Base-by-base conservation (phyloP, 2,329 filamentous ascomycete species). In the Cladosporium sp. region DNA sequence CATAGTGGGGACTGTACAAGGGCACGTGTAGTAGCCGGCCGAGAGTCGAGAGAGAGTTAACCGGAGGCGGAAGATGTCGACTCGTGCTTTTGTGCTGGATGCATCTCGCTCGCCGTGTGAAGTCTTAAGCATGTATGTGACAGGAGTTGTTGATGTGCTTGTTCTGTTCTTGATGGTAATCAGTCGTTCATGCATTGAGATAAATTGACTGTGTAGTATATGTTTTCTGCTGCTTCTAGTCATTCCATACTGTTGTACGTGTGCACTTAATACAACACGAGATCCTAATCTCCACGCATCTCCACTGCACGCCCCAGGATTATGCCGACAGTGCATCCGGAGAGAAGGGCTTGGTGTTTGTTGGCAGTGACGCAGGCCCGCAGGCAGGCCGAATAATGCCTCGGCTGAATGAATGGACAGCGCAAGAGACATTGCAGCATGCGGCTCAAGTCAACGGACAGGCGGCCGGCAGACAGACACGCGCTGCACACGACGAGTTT, bases 391-490 rank as follows among this genome's bases (percentile, higher is more conserved):
- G 30, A 34, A 34, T n/a, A 21, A 18, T 57, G 58, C 58, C 58
- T 61, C 58, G 58, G 58, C 58, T 51, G 25, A 61, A 21, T 51
- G 25, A 61, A 21, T 11, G 58, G 58, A 23, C 58, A 60, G 18
- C 39, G 18, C 25, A 13, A n/a, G 28, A 61, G 43, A 61, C 43
- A 61, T 3, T 34, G 58, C 58, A 34, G 58, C 46, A 30, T 61
- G 58, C 58, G 58, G 58, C 58, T 61, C 56, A 43, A 28, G 32
- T 16, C 26, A 26, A 46, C 56, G 56, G 56, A 58, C 56, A 58
- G 56, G 26, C 56, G 56, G 56, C 56, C 34, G 32, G 53, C 32
- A 57, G 13, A 34, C 53, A n/a, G 16, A 30, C 54, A 16, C 39
- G 39, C 36, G 36, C 36, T 39, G 36, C 36, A 39, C 36, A 43